phyloP scores from a whole-genome alignment of 495 filamentous ascomycete genomes.

The Penicillium canescens region DNA sequence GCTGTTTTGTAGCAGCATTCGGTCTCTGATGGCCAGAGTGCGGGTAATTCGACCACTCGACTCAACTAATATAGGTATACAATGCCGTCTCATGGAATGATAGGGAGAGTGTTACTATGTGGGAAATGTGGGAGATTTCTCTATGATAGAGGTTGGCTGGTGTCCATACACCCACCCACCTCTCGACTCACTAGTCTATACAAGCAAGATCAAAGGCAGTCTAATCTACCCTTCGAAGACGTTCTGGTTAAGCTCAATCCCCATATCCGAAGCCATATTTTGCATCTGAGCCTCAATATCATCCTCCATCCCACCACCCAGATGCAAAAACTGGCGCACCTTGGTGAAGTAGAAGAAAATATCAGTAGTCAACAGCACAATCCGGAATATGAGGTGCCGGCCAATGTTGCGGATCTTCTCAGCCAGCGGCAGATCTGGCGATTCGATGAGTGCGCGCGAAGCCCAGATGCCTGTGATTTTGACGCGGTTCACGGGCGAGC shows the following conservation, averaged over 20 bases:
- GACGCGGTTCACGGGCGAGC: slow-evolving; percentile 89
- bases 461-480: slow-evolving; percentile 96
- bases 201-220: background rate
- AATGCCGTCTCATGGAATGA: background rate
- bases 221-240: slow-evolving; percentile 75
- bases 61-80: too few species aligned
- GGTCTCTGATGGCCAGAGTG: too few species aligned
- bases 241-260: slow-evolving; percentile 82
- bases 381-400: slow-evolving; percentile 74
- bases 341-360: slow-evolving; percentile 79
- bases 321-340: slow-evolving; percentile 69
- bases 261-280: slow-evolving; percentile 84
- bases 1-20: too few species aligned
- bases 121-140: background rate
- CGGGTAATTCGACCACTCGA: too few species aligned
- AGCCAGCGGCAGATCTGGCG: slow-evolving; percentile 55
- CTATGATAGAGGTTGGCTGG: background rate
- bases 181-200: background rate
- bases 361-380: slow-evolving; percentile 77
- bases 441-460: slow-evolving; percentile 71
- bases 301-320: slow-evolving; percentile 89
- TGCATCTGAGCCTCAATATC: slow-evolving; percentile 85
- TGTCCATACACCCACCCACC: background rate
- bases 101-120: background rate
- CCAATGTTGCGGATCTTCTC: slow-evolving; percentile 60